phyloP scores from a whole-genome alignment of 345 rosid genomes.

The Bruguiera parviflora region DNA sequence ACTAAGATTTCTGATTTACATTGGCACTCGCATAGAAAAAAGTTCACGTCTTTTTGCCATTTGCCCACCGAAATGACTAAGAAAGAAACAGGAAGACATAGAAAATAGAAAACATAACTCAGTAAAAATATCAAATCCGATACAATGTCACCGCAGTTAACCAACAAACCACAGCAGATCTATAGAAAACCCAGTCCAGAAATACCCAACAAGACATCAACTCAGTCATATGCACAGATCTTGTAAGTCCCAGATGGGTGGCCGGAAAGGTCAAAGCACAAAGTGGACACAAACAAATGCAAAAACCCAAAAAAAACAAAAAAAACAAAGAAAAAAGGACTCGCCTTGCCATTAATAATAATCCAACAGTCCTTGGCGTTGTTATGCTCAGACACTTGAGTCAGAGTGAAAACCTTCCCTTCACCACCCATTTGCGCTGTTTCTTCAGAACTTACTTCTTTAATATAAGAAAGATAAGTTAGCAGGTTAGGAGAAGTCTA shows the following conservation, averaged over 20 bases:
- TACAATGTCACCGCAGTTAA: too few relatives aligned
- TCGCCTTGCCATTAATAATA: constrained; percentile 57
- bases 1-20: too few relatives aligned
- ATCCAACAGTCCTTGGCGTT: constrained; percentile 62
- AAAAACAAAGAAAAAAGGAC: neutral
- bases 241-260: neutral
- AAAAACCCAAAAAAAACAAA: neutral
- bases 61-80: too few relatives aligned
- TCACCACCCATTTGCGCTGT: constrained; percentile 37
- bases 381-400: constrained; percentile 64
- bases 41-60: too few relatives aligned
- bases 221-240: neutral
- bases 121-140: too few relatives aligned
- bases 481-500: neutral
- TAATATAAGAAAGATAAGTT: neutral
- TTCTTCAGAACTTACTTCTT: neutral
- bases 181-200: neutral
- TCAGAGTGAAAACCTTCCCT: constrained; percentile 55
- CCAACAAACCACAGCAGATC: neutral
- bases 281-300: neutral
- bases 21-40: too few relatives aligned
- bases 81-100: too few relatives aligned
- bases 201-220: neutral
- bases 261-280: neutral
- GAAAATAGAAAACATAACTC: too few relatives aligned